A percentile compares a stretch with the other conserved stretches of the same genome.
Evolutionary conservation across 2,329 filamentous ascomycete species (phyloP).

Genomic region (Coniochaeta prunicola): DNA sequence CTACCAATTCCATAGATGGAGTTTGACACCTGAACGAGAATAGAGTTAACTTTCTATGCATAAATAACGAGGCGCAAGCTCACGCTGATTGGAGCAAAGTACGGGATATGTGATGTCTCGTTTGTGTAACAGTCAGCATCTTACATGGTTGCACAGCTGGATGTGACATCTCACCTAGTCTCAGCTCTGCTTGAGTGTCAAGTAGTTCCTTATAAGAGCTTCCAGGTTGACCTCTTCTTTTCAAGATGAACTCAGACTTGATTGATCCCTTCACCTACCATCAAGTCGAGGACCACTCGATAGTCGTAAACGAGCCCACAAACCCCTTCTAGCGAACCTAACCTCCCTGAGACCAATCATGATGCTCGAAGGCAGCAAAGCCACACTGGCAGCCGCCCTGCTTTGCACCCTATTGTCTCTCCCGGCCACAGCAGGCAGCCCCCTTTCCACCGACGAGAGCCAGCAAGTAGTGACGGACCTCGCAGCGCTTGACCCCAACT

Average conservation of each 20-base stretch:
- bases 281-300: too few relatives aligned
- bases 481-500: slow-evolving; percentile 9
- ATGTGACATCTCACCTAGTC: neutral
- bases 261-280: too few relatives aligned
- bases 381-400: neutral
- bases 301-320: neutral
- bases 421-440: neutral
- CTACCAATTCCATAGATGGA: too few relatives aligned
- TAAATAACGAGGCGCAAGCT: neutral
- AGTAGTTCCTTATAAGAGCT: neutral
- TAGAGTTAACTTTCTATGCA: too few relatives aligned
- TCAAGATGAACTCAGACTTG: too few relatives aligned
- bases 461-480: neutral
- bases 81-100: neutral
- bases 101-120: neutral
- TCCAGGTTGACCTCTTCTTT: neutral
- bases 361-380: neutral
- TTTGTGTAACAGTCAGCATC: neutral
- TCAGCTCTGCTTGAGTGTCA: neutral
- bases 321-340: neutral
- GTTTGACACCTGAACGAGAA: too few relatives aligned
- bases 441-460: neutral
- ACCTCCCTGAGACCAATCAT: neutral
- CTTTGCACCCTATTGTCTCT: neutral
- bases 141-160: neutral